These are phyloP conservation scores for Solanum hybrid DNA, from an alignment of 305 asterid species.

Conservation along the genomic window DNA sequence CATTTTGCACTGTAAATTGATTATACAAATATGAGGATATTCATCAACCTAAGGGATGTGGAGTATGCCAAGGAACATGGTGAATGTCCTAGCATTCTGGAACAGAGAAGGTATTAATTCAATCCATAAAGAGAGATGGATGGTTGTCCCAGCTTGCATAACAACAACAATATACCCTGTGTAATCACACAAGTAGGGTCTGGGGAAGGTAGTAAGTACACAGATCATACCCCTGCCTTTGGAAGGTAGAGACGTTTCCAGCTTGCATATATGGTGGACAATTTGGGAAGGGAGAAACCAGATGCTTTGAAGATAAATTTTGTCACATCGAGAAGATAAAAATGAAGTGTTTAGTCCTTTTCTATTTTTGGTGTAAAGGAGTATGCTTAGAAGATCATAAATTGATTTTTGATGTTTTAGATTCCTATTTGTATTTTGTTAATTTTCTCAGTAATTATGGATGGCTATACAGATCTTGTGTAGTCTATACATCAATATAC, in stretches of 20 bases:
- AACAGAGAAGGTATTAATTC: not conserved
- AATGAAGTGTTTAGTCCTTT: not conserved
- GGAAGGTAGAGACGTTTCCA: not conserved
- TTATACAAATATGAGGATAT: not conserved
- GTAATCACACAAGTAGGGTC: not conserved
- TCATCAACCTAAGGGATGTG: not conserved
- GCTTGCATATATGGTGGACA: not conserved
- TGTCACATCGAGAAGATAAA: not conserved
- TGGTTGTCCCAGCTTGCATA: not conserved
- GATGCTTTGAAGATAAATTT: not conserved
- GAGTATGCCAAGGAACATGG: not conserved
- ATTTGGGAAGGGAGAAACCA: not conserved
- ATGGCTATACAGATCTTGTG: not conserved
- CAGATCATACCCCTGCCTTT: not conserved
- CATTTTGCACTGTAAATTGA: not conserved
- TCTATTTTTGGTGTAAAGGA: not conserved
- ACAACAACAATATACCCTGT: not conserved
- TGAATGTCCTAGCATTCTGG: not conserved
- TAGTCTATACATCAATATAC: not conserved
- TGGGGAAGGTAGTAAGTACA: not conserved
- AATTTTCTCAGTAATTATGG: not conserved
- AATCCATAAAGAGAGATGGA: not conserved
- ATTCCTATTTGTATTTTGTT: not conserved
- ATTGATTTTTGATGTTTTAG: not conserved
- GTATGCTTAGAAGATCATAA: not conserved